These are phyloP conservation scores for Agastache rugosa DNA, from an alignment of 257 asterid species.

Conservation along the genomic window DNA sequence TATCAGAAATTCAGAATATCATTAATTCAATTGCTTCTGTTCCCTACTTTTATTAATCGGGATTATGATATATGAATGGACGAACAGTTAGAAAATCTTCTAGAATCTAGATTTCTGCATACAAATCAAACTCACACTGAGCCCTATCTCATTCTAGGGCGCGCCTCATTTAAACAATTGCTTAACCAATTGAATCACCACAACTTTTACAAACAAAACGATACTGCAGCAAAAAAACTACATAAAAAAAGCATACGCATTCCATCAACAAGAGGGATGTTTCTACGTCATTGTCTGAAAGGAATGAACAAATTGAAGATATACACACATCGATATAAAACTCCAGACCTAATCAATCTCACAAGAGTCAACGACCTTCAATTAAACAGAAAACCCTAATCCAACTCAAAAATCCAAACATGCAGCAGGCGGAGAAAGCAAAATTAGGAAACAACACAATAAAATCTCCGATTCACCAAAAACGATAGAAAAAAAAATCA, in stretches of 20 bases:
- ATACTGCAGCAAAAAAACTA: slow-evolving; percentile 1
- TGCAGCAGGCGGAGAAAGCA: slow-evolving; percentile 9
- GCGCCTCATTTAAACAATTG: background rate
- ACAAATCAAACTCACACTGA: slow-evolving; percentile 1
- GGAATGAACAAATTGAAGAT: background rate
- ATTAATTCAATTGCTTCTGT: background rate
- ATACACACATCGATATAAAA: slow-evolving; percentile 9
- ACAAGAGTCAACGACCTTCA: slow-evolving; percentile 40
- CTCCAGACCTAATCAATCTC: slow-evolving; percentile 20
- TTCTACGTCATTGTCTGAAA: background rate
- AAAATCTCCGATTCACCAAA: slow-evolving; percentile 5
- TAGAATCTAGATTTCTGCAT: background rate
- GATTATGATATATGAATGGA: slow-evolving; percentile 15
- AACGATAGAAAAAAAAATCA: background rate
- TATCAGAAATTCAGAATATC: background rate
- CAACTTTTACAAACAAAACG: background rate
- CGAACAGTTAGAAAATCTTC: background rate
- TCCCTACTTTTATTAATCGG: background rate
- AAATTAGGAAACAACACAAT: background rate
- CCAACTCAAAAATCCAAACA: slow-evolving; percentile 2
- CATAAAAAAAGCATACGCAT: background rate
- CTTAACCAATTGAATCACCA: background rate
- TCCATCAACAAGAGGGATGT: slow-evolving; percentile 1
- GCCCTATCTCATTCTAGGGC: background rate
- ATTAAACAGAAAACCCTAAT: slow-evolving; percentile 37